Evolutionary conservation across 2,329 filamentous ascomycete species (phyloP).

Genomic region (Lecanosticta acicola): DNA sequence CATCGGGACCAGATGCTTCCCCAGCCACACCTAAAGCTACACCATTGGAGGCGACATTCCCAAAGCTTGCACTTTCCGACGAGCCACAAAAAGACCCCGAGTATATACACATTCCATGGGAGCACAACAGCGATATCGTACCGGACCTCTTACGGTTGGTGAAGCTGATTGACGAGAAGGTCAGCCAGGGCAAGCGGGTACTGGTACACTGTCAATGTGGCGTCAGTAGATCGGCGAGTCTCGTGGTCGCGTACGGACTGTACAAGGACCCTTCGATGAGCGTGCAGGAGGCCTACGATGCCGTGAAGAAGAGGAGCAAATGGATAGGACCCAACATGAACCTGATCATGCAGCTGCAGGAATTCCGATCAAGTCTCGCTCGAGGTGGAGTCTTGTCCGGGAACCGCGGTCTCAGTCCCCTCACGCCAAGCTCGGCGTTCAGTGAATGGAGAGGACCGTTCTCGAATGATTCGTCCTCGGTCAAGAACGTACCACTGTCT

Average conservation of each 20-base stretch:
- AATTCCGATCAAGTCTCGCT: slow-evolving; percentile 55
- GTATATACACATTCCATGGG: slow-evolving; percentile 83
- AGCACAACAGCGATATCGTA: slow-evolving; percentile 81
- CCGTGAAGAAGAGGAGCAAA: slow-evolving; percentile 71
- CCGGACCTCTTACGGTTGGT: slow-evolving; percentile 70
- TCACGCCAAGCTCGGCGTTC: slow-evolving; percentile 31
- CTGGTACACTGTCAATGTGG: slow-evolving; percentile 82
- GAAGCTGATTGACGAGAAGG: slow-evolving; percentile 67
- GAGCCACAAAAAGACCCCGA: slow-evolving; percentile 55
- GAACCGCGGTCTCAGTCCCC: slow-evolving; percentile 30
- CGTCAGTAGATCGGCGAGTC: slow-evolving; percentile 74
- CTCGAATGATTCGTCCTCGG: slow-evolving; percentile 17
- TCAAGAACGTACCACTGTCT: slow-evolving; percentile 18
- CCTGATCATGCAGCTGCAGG: slow-evolving; percentile 80
- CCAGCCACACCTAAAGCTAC: slow-evolving; percentile 51
- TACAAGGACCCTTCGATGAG: slow-evolving; percentile 71
- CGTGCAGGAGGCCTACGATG: slow-evolving; percentile 78
- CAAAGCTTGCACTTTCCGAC: slow-evolving; percentile 17
- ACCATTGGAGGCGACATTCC: slow-evolving; percentile 34
- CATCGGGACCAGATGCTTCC: slow-evolving; percentile 29
- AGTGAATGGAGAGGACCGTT: slow-evolving; percentile 31
- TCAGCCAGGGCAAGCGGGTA: slow-evolving; percentile 68
- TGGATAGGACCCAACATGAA: slow-evolving; percentile 94
- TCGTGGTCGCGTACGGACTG: slow-evolving; percentile 80
- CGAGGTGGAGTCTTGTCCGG: slow-evolving; percentile 32